These are phyloP conservation scores for Botrytis fragariae DNA, from an alignment of 2,329 filamentous ascomycete species.

Conservation along the genomic window DNA sequence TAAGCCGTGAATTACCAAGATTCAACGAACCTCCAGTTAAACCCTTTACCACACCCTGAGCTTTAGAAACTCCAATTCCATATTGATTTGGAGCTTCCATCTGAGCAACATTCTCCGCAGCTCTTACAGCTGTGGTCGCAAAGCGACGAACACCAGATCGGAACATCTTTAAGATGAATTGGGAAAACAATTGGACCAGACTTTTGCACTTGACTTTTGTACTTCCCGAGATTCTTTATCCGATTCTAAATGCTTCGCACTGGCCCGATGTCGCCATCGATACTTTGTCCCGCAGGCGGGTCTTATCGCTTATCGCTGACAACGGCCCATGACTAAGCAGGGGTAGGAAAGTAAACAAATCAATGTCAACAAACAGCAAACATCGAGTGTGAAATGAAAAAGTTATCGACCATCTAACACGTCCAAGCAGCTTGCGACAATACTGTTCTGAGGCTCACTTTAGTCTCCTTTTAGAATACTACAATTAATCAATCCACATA, in stretches of 20 bases:
- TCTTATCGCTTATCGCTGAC: slow-evolving; percentile 19
- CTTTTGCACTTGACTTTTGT: not conserved
- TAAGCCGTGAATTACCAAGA: not conserved
- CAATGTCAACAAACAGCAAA: slow-evolving; percentile 19
- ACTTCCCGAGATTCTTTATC: slow-evolving; percentile 10
- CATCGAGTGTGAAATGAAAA: slow-evolving; percentile 8
- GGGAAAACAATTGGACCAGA: not conserved
- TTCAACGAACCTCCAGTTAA: slow-evolving; percentile 60
- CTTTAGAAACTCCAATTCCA: slow-evolving; percentile 61
- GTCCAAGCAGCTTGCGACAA: not conserved
- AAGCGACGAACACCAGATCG: slow-evolving; percentile 55
- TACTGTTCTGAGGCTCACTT: not conserved
- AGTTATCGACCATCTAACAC: not conserved
- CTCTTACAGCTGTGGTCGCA: slow-evolving; percentile 51
- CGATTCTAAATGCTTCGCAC: not conserved
- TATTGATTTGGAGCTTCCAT: slow-evolving; percentile 52
- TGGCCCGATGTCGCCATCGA: slow-evolving; percentile 1
- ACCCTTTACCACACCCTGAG: slow-evolving; percentile 63
- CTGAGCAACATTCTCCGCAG: slow-evolving; percentile 46
- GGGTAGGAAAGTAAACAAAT: slow-evolving; percentile 20
- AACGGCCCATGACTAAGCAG: slow-evolving; percentile 13
- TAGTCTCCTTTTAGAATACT: not conserved
- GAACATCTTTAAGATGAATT: slow-evolving; percentile 47
- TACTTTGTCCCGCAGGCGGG: not conserved
- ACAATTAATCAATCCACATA: not conserved